phyloP scores from a whole-genome alignment of 192 early-diverging fungal species.

The Cladochytrium replicatum region DNA sequence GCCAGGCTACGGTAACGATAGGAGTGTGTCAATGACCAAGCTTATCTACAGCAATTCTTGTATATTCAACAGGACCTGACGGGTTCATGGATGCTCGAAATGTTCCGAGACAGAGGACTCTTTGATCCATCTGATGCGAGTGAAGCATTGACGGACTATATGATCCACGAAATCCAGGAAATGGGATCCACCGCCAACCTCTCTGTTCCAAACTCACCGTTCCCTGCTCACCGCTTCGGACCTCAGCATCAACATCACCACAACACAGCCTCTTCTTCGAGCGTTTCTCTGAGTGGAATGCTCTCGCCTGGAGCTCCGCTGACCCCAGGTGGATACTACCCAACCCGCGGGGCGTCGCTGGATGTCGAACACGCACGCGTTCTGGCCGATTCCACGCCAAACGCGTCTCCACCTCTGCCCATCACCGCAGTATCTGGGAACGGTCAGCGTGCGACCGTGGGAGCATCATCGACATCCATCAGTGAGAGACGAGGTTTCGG shows the following conservation, averaged over 20 bases:
- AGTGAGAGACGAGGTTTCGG: too few relatives aligned
- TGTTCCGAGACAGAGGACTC: neutral
- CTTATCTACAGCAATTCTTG: neutral
- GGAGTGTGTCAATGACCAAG: neutral
- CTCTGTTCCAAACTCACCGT: neutral
- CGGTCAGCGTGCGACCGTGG: neutral
- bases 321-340: neutral
- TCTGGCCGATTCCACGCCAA: neutral
- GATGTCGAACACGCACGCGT: neutral
- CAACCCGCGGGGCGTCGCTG: neutral
- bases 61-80: neutral
- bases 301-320: too few relatives aligned
- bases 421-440: neutral
- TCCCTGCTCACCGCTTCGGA: neutral
- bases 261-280: too few relatives aligned
- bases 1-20: slow-evolving; percentile 15
- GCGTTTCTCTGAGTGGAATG: too few relatives aligned
- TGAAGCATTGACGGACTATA: slow-evolving; percentile 1
- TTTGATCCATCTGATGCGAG: neutral
- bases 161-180: neutral
- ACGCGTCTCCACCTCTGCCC: too few relatives aligned
- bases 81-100: slow-evolving; percentile 1
- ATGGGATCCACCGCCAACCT: neutral
- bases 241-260: too few relatives aligned
- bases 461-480: too few relatives aligned